phyloP scores from a whole-genome alignment of 148 eudicot species.

The Rhododendron vialii region DNA sequence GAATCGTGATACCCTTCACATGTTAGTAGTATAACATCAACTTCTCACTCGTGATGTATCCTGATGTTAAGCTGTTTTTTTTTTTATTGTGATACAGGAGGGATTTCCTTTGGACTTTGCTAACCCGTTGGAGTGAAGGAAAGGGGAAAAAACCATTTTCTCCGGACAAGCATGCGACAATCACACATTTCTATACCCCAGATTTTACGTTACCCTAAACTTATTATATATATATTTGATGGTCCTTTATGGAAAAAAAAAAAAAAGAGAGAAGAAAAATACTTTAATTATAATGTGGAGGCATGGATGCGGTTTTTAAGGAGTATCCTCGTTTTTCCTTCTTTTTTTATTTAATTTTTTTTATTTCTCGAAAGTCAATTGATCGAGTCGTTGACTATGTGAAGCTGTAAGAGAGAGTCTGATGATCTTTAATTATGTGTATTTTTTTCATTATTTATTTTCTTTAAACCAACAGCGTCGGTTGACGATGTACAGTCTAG shows the following conservation, averaged over 20 bases:
- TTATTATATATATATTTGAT: slow-evolving; percentile 8
- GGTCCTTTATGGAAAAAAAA: background rate
- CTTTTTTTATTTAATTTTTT: slow-evolving; percentile 4
- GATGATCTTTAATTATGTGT: slow-evolving; percentile 8
- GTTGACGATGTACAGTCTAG: slow-evolving; percentile 19
- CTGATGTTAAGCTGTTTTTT: background rate
- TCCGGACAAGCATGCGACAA: slow-evolving; percentile 21
- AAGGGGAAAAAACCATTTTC: slow-evolving; percentile 1
- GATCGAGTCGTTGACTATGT: slow-evolving; percentile 15
- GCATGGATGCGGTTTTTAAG: slow-evolving; percentile 54
- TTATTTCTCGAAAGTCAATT: slow-evolving; percentile 8
- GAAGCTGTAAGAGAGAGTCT: slow-evolving; percentile 15
- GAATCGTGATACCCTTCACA: background rate
- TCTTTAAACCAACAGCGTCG: slow-evolving; percentile 3
- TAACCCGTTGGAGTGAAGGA: slow-evolving; percentile 21
- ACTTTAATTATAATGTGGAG: background rate
- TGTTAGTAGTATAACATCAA: background rate
- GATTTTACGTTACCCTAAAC: slow-evolving; percentile 7
- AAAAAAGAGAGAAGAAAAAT: background rate
- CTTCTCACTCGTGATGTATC: background rate
- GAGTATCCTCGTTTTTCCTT: slow-evolving; percentile 43
- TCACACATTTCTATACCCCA: slow-evolving; percentile 17
- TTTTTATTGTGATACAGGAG: slow-evolving; percentile 20
- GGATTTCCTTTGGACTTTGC: slow-evolving; percentile 23
- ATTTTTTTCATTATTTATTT: slow-evolving; percentile 13